These are phyloP conservation scores for Pilobolus umbonatus DNA, from an alignment of 192 early-diverging fungal species.

Conservation along the genomic window DNA sequence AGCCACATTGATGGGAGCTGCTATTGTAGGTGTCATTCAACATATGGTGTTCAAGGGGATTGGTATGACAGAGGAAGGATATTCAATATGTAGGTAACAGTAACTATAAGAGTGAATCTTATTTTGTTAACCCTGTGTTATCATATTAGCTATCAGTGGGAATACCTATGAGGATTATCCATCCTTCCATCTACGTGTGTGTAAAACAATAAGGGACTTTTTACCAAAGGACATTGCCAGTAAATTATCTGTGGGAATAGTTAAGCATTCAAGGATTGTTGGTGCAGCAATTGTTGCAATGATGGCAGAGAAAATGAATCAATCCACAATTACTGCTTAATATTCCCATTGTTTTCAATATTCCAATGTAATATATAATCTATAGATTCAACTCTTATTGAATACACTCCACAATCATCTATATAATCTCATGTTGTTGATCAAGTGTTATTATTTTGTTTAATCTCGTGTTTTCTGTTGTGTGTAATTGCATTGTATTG, in stretches of 20 bases:
- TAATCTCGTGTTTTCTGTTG: too few species aligned
- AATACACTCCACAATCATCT: too few species aligned
- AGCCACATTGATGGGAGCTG: conserved; percentile 70
- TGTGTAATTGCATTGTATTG: too few species aligned
- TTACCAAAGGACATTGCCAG: conserved; percentile 26
- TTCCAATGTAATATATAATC: not conserved
- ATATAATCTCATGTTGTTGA: too few species aligned
- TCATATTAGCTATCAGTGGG: conserved; percentile 31
- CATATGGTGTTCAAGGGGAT: conserved; percentile 34
- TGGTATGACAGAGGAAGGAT: conserved; percentile 26
- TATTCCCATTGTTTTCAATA: not conserved
- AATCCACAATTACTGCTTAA: not conserved
- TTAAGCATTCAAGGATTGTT: conserved; percentile 34
- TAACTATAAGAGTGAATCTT: not conserved
- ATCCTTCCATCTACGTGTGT: conserved; percentile 35
- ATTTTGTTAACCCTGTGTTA: conserved; percentile 1
- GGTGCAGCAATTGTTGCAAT: conserved; percentile 39
- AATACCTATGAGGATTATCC: conserved; percentile 37
- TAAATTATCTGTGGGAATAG: conserved; percentile 33
- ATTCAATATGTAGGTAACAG: conserved; percentile 29
- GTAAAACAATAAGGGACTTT: conserved; percentile 31
- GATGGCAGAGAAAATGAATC: conserved; percentile 35
- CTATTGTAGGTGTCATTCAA: conserved; percentile 55
- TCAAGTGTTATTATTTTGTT: too few species aligned
- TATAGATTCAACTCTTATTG: not conserved